These are phyloP conservation scores for Mollisia scopiformis DNA, from an alignment of 2,329 filamentous ascomycete genomes.

Conservation along the genomic window DNA sequence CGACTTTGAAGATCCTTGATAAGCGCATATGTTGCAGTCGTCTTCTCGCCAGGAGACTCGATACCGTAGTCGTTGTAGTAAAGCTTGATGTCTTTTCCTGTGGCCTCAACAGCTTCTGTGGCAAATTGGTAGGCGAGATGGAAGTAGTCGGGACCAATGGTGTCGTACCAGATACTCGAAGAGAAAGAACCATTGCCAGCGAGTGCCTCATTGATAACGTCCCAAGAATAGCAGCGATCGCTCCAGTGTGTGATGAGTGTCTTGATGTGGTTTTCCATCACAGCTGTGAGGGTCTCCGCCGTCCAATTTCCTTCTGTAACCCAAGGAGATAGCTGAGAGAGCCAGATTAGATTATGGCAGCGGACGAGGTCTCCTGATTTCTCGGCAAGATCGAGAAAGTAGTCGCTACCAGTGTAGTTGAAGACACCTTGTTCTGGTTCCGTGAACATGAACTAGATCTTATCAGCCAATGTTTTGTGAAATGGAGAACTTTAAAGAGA, in stretches of 20 bases:
- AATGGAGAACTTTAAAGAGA: neutral
- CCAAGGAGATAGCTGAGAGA: neutral
- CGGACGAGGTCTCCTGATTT: neutral
- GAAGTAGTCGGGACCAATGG: slow-evolving; percentile 1
- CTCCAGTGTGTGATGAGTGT: neutral
- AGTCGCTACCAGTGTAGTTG: neutral
- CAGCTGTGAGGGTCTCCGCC: neutral
- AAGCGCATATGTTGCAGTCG: neutral
- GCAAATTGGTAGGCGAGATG: neutral
- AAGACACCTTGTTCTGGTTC: neutral
- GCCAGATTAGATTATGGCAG: slow-evolving; percentile 1
- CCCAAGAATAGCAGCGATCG: neutral
- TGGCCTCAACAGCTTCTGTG: neutral
- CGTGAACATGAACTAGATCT: neutral
- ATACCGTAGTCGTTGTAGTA: slow-evolving; percentile 5
- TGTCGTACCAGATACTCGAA: neutral
- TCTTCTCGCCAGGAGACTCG: neutral
- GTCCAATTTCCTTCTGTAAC: neutral
- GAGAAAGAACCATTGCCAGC: neutral
- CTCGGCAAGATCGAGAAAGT: neutral
- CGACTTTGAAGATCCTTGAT: neutral
- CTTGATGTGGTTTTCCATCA: slow-evolving; percentile 4
- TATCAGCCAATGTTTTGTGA: neutral
- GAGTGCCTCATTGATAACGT: slow-evolving; percentile 1
- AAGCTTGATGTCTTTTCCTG: slow-evolving; percentile 3